phyloP scores from a whole-genome alignment of 116 monocot genomes.

The Iris pallida region DNA sequence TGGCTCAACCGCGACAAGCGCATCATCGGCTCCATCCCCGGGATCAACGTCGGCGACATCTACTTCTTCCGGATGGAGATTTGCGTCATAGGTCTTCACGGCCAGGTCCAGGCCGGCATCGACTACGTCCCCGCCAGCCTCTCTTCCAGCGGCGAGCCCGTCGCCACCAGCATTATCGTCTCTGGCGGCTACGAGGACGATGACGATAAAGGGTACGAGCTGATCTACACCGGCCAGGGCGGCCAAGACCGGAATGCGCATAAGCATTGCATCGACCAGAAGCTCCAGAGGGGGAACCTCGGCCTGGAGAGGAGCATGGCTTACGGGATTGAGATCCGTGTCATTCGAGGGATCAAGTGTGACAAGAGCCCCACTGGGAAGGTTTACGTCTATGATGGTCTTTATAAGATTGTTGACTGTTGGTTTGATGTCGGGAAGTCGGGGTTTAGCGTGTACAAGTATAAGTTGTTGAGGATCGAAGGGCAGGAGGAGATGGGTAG shows the following conservation, averaged over 20 bases:
- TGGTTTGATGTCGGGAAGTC: conserved; percentile 88
- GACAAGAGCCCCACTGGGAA: conserved; percentile 41
- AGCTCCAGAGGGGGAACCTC: conserved; percentile 71
- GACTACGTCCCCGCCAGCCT: conserved; percentile 60
- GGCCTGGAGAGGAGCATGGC: conserved; percentile 77
- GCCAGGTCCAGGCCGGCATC: conserved; percentile 93
- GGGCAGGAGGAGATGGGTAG: conserved; percentile 85
- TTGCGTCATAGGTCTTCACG: conserved; percentile 86
- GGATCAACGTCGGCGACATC: conserved; percentile 68
- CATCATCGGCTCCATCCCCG: conserved; percentile 78
- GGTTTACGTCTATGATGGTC: conserved; percentile 87
- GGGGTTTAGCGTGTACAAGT: conserved; percentile 86
- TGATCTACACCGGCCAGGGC: conserved; percentile 92
- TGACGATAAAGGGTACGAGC: conserved; percentile 63
- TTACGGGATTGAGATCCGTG: conserved; percentile 84
- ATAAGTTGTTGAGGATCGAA: conserved; percentile 62
- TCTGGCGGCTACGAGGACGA: conserved; percentile 99
- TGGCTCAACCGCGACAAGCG: conserved; percentile 90
- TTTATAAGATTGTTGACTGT: conserved; percentile 61
- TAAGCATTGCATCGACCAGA: conserved; percentile 51
- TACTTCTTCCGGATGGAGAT: conserved; percentile 94
- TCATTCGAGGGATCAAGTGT: conserved; percentile 62
- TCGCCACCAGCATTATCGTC: conserved; percentile 84
- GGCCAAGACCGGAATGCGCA: conserved; percentile 46
- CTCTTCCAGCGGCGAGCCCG: conserved; percentile 58